These are phyloP conservation scores for Aspergillus fumigatiaffinis DNA, from an alignment of 2,329 filamentous ascomycete species.

Conservation along the genomic window DNA sequence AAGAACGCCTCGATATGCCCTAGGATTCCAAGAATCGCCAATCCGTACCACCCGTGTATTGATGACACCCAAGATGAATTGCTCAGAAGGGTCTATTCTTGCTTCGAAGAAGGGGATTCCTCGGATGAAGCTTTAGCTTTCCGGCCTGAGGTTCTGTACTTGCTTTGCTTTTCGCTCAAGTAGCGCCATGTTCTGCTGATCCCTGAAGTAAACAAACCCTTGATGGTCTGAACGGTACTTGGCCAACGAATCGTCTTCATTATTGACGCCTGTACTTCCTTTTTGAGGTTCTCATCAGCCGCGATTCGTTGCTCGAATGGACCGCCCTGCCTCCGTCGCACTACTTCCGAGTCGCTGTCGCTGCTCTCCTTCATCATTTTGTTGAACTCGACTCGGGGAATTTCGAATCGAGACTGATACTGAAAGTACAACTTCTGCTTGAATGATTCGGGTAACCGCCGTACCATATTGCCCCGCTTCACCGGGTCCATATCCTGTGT, in stretches of 20 bases:
- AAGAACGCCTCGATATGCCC: conserved; percentile 17
- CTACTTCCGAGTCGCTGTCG: conserved; percentile 61
- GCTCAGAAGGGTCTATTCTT: conserved; percentile 11
- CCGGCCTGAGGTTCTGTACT: conserved; percentile 47
- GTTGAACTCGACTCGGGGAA: conserved; percentile 78
- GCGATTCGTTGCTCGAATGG: conserved; percentile 85
- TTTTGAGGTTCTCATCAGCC: conserved; percentile 62
- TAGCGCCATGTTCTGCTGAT: conserved; percentile 68
- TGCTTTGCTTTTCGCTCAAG: conserved; percentile 72
- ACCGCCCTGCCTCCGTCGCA: conserved; percentile 72
- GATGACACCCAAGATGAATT: conserved; percentile 4
- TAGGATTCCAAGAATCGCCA: conserved; percentile 2
- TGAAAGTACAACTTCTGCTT: conserved; percentile 87
- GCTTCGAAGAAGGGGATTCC: conserved; percentile 12
- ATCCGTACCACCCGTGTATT: conserved; percentile 7
- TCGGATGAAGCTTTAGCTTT: conserved; percentile 18
- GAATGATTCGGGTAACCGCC: conserved; percentile 81
- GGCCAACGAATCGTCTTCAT: conserved; percentile 90
- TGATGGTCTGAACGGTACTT: conserved; percentile 80
- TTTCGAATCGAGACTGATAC: conserved; percentile 85
- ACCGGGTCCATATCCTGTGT: conserved; percentile 89
- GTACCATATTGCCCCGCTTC: conserved; percentile 92
- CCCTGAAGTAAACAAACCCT: conserved; percentile 78
- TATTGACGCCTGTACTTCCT: conserved; percentile 71
- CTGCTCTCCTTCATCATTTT: conserved; percentile 74